Percentiles rank a stretch among this genome's conserved stretches.
phyloP scores from a whole-genome alignment of 129 eudicot genomes.

The Artemisia annua region DNA sequence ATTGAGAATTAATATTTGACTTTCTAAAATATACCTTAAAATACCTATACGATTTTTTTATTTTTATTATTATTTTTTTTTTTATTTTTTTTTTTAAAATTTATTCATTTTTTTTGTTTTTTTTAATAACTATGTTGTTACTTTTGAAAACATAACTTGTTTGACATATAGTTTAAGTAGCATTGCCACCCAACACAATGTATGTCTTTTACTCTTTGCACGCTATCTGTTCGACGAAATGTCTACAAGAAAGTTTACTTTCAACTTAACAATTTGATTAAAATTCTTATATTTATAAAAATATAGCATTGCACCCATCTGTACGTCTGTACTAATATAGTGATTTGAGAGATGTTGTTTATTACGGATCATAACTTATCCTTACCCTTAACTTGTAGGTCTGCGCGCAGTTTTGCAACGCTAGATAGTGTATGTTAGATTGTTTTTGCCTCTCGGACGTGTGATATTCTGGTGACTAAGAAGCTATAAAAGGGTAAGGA shows the following conservation, averaged over 20 bases:
- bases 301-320: neutral
- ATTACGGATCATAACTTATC: neutral
- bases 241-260: constrained; percentile 26
- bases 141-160: no score
- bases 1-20: no score
- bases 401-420: neutral
- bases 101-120: no score
- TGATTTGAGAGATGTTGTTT: neutral
- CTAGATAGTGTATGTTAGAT: no score
- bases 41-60: no score
- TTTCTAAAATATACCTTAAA: no score
- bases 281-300: neutral
- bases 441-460: neutral
- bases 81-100: no score
- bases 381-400: neutral
- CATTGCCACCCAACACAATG: neutral
- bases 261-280: neutral
- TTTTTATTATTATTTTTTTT: no score
- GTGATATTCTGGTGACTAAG: neutral
- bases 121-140: no score
- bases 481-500: neutral
- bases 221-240: constrained; percentile 32
- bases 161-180: neutral
- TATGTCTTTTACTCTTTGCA: constrained; percentile 19
- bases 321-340: neutral